Conservation (phyloP, 768 basidiomycete genomes). For the Favolaschia claudopus region DNA sequence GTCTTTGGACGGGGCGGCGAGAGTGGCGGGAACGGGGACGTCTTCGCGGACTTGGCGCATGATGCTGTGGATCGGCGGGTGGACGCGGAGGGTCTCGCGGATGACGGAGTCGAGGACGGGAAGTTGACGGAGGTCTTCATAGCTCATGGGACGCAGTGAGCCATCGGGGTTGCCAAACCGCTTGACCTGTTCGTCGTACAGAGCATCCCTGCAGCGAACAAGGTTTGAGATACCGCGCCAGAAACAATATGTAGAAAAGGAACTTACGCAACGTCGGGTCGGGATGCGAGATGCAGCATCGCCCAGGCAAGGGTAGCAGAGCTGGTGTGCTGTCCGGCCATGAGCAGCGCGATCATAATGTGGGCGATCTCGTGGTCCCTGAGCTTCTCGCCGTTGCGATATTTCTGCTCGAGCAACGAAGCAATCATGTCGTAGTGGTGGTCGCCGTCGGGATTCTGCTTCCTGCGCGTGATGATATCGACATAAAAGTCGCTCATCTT, state of each 20-base stretch:
- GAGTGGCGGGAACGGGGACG: slow-evolving; percentile 80
- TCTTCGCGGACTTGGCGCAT: slow-evolving; percentile 92
- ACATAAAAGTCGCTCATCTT: slow-evolving; percentile 96
- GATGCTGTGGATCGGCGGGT: slow-evolving; percentile 96
- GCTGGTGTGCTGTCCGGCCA: slow-evolving; percentile 99
- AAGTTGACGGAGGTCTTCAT: slow-evolving; percentile 84
- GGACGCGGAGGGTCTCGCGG: slow-evolving; percentile 91
- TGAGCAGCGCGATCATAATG: slow-evolving; percentile 97
- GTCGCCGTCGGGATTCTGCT: slow-evolving; percentile 55
- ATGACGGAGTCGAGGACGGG: slow-evolving; percentile 89
- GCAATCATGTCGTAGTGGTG: slow-evolving; percentile 93
- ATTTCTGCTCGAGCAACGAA: slow-evolving; percentile 82
- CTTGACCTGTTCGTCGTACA: slow-evolving; percentile 91
- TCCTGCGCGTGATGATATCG: slow-evolving; percentile 81
- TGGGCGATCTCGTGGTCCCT: slow-evolving; percentile 94
- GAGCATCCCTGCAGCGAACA: slow-evolving; percentile 62
- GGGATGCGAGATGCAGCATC: slow-evolving; percentile 84
- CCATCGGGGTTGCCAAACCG: slow-evolving; percentile 84
- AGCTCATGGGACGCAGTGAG: slow-evolving; percentile 78
- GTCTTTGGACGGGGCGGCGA: slow-evolving; percentile 80
- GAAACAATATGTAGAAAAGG: too few species aligned
- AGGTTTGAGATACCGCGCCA: background rate
- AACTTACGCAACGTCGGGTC: slow-evolving; percentile 77
- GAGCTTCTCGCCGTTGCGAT: slow-evolving; percentile 80
- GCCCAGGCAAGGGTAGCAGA: slow-evolving; percentile 93